Percentiles rank a stretch among this genome's conserved stretches.
Conservation (phyloP, 352 stramenopile genomes). For the Pythium brassicae region DNA sequence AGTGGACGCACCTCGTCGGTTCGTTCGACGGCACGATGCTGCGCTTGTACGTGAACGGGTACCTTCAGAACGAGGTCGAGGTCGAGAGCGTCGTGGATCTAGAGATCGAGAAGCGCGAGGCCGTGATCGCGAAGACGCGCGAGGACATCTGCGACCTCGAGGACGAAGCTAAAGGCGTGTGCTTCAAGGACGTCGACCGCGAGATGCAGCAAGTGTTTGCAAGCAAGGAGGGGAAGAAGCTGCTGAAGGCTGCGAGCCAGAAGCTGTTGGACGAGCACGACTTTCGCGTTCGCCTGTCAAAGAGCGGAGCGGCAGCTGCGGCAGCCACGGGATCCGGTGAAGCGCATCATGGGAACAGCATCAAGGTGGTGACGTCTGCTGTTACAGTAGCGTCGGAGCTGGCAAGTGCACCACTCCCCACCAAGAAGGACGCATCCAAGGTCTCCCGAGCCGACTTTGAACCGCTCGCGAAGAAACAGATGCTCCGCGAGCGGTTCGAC, state of each 20-base stretch:
- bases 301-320: conserved; percentile 14
- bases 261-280: conserved; percentile 82
- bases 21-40: conserved; percentile 88
- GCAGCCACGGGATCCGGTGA: background rate
- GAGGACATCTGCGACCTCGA: conserved; percentile 75
- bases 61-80: conserved; percentile 66
- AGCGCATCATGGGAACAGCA: too few species aligned
- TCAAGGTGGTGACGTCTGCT: too few species aligned
- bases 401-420: conserved; percentile 11
- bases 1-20: conserved; percentile 85
- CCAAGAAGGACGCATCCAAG: conserved; percentile 62
- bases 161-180: conserved; percentile 62
- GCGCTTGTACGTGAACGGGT: conserved; percentile 78
- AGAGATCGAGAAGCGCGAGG: conserved; percentile 59
- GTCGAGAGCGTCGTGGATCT: conserved; percentile 65
- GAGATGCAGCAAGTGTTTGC: conserved; percentile 62
- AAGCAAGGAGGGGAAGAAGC: conserved; percentile 65
- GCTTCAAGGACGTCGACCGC: conserved; percentile 70
- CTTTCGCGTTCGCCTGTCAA: conserved; percentile 73
- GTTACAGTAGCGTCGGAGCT: background rate
- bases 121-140: conserved; percentile 64
- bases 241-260: conserved; percentile 53
- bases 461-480: conserved; percentile 74
- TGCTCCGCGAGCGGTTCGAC: conserved; percentile 71
- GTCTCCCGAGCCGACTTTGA: conserved; percentile 73